A percentile compares a stretch with the other conserved stretches of the same genome.
Evolutionary conservation across 768 basidiomycete species (phyloP).

Genomic region (Naganishia vishniacii): DNA sequence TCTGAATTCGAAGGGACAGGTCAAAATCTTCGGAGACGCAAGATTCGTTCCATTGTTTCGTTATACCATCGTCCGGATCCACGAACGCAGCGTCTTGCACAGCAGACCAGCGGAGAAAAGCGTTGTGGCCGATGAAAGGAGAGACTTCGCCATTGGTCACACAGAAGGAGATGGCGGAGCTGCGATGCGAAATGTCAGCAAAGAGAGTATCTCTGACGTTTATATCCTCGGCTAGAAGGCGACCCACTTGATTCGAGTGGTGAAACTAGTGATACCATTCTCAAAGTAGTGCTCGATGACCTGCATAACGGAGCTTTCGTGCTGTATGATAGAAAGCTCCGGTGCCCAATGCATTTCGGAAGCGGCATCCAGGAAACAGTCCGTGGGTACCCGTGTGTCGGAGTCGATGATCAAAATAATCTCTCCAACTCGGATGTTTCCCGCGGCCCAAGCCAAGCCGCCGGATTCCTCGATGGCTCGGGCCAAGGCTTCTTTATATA

Average conservation of each 20-base stretch:
- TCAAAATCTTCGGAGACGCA: slow-evolving; percentile 82
- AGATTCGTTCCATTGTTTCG: slow-evolving; percentile 74
- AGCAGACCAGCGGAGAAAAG: no score
- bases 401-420: background rate
- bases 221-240: background rate
- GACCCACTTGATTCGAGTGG: slow-evolving; percentile 65
- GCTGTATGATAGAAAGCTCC: slow-evolving; percentile 69
- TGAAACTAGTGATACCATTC: slow-evolving; percentile 83
- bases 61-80: slow-evolving; percentile 59
- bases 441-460: slow-evolving; percentile 66
- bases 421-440: slow-evolving; percentile 57
- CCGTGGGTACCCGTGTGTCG: slow-evolving; percentile 40
- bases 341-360: slow-evolving; percentile 75
- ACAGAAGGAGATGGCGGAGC: slow-evolving; percentile 43
- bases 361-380: slow-evolving; percentile 84
- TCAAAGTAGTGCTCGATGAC: slow-evolving; percentile 48
- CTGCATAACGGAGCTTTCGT: slow-evolving; percentile 43
- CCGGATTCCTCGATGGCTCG: slow-evolving; percentile 66
- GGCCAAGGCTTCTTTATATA: slow-evolving; percentile 65
- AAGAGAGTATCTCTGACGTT: background rate
- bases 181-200: background rate
- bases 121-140: slow-evolving; percentile 11
- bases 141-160: slow-evolving; percentile 43
- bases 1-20: slow-evolving; percentile 56
- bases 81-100: slow-evolving; percentile 66